Evolutionary conservation across 768 basidiomycete genomes (phyloP).

Genomic region (Suillus fuscotomentosus): DNA sequence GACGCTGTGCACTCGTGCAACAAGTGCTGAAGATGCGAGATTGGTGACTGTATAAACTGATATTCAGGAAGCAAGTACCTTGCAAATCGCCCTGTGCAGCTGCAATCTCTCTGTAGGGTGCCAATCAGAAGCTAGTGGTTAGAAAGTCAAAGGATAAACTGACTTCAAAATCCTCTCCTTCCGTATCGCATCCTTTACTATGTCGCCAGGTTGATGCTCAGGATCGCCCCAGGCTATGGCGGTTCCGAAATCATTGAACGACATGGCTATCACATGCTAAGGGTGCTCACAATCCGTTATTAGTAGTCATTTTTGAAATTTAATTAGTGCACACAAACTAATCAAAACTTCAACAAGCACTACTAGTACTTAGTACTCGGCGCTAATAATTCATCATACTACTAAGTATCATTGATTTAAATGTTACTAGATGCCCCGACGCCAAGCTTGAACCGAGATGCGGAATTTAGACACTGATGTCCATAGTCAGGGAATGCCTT

Average conservation of each 20-base stretch:
- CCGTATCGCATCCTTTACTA: slow-evolving; percentile 71
- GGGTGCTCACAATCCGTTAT: background rate
- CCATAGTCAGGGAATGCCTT: background rate
- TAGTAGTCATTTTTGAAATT: background rate
- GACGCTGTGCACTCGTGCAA: slow-evolving; percentile 63
- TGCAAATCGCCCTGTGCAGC: slow-evolving; percentile 76
- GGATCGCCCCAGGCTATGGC: slow-evolving; percentile 50
- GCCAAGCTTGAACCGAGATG: background rate
- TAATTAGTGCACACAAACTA: background rate
- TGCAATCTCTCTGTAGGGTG: slow-evolving; percentile 58
- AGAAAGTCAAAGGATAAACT: background rate
- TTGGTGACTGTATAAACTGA: background rate
- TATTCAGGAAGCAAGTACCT: slow-evolving; percentile 40
- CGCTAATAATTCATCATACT: background rate
- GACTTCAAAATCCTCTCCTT: slow-evolving; percentile 54
- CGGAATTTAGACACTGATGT: background rate
- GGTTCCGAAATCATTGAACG: slow-evolving; percentile 42
- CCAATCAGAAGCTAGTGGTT: slow-evolving; percentile 5
- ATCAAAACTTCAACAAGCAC: background rate
- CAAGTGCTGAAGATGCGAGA: slow-evolving; percentile 48
- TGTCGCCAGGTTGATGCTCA: slow-evolving; percentile 38
- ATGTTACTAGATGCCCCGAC: background rate
- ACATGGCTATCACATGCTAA: slow-evolving; percentile 32
- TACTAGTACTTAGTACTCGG: background rate
- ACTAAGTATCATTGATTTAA: background rate